phyloP scores from a whole-genome alignment of 2,329 filamentous ascomycete species.

The Aureobasidium melanogenum region DNA sequence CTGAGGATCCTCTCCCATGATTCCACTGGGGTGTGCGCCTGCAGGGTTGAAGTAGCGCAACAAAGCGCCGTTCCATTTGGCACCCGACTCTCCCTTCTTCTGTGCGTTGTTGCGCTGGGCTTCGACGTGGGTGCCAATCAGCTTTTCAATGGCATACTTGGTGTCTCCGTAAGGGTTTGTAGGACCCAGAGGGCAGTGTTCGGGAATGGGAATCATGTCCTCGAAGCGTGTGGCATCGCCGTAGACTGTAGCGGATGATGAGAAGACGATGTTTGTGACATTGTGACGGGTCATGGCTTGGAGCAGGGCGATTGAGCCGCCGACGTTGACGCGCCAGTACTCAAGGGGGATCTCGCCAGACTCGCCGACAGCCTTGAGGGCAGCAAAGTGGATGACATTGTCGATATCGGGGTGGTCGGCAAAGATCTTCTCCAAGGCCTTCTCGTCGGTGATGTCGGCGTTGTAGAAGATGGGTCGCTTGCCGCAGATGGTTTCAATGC shows the following conservation, averaged over 20 bases:
- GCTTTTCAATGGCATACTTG: conserved; percentile 82
- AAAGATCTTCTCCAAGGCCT: conserved; percentile 77
- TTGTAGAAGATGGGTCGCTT: conserved; percentile 80
- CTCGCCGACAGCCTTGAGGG: conserved; percentile 95
- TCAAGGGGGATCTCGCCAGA: conserved; percentile 88
- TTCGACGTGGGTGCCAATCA: conserved; percentile 85
- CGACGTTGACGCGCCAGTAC: conserved; percentile 96
- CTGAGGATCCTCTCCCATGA: conserved; percentile 97
- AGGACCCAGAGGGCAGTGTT: conserved; percentile 88
- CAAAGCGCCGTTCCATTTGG: conserved; percentile 87
- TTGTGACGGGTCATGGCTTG: conserved; percentile 81
- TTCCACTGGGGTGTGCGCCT: conserved; percentile 84
- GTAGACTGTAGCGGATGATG: conserved; percentile 94
- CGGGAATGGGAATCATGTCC: conserved; percentile 98
- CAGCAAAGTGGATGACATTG: conserved; percentile 97
- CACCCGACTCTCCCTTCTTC: conserved; percentile 67
- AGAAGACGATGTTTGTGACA: conserved; percentile 97
- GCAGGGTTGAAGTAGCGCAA: conserved; percentile 97
- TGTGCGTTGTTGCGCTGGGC: conserved; percentile 74
- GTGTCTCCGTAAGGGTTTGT: conserved; percentile 98
- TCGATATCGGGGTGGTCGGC: conserved; percentile 84
- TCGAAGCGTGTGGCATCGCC: conserved; percentile 92
- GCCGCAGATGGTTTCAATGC: conserved; percentile 87
- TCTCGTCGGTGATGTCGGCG: conserved; percentile 79
- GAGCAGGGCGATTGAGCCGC: conserved; percentile 80